Evolutionary conservation across 306 rosid genomes (phyloP).

Genomic region (Arachis stenosperma): DNA sequence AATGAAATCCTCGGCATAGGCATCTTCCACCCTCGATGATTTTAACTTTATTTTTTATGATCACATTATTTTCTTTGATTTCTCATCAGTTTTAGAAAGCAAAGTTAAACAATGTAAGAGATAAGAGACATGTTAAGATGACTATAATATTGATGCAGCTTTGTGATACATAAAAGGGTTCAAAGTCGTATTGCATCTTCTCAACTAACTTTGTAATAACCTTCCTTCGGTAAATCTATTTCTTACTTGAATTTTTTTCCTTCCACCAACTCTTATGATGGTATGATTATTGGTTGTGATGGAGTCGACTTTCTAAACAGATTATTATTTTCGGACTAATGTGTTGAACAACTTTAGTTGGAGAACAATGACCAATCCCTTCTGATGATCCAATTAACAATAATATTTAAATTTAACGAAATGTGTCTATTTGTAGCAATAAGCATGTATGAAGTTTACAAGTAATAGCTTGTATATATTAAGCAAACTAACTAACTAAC

Average conservation of each 20-base stretch:
- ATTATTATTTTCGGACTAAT: constrained; percentile 5
- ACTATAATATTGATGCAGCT: constrained; percentile 16
- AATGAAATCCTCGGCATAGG: background rate
- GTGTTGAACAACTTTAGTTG: constrained; percentile 45
- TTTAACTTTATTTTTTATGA: background rate
- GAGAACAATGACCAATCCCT: constrained; percentile 40
- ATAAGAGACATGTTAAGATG: constrained; percentile 6
- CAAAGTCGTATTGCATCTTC: constrained; percentile 39
- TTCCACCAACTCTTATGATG: constrained; percentile 45
- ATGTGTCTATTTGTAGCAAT: constrained; percentile 25
- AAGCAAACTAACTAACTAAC: background rate
- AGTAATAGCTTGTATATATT: constrained; percentile 11
- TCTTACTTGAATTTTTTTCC: constrained; percentile 27
- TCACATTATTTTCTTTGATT: constrained; percentile 11
- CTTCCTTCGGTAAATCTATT: constrained; percentile 36
- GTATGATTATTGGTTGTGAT: constrained; percentile 29
- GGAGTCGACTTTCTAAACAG: constrained; percentile 24
- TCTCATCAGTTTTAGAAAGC: background rate
- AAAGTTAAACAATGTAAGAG: background rate
- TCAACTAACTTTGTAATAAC: constrained; percentile 42
- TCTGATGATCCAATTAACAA: constrained; percentile 21
- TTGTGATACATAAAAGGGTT: background rate
- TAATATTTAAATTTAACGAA: constrained; percentile 34
- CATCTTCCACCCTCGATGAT: background rate
- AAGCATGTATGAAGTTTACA: constrained; percentile 23